Conservation (phyloP, 768 basidiomycete genomes). For the Nevesoporus exiguus region DNA sequence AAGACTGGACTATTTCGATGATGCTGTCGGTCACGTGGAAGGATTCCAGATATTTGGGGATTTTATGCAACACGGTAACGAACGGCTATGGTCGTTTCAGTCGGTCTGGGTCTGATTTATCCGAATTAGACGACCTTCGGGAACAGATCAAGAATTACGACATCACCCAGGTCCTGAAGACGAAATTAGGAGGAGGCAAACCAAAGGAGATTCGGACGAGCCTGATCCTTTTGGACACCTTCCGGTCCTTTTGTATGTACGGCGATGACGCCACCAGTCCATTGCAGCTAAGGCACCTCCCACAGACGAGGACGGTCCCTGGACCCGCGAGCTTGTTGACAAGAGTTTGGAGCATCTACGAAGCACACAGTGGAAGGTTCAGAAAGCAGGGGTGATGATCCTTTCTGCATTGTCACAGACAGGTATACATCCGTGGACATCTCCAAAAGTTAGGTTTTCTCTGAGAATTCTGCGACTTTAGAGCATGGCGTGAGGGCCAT, state of each 20-base stretch:
- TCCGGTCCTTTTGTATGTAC: conserved; percentile 17
- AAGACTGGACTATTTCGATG: conserved; percentile 24
- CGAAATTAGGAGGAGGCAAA: conserved; percentile 14
- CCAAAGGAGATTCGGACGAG: conserved; percentile 19
- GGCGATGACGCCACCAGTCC: background rate
- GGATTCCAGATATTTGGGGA: conserved; percentile 25
- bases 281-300: background rate
- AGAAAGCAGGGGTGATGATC: conserved; percentile 24
- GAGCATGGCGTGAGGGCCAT: background rate
- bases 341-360: conserved; percentile 6
- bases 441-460: background rate
- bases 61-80: conserved; percentile 20
- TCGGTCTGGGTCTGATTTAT: background rate
- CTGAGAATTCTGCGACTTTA: background rate
- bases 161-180: conserved; percentile 16
- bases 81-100: background rate
- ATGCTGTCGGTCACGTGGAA: conserved; percentile 21
- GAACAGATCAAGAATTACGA: conserved; percentile 9
- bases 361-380: conserved; percentile 10
- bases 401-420: conserved; percentile 23
- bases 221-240: conserved; percentile 24
- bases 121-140: conserved; percentile 11
- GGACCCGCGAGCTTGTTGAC: conserved; percentile 12
- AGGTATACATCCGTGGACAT: background rate
- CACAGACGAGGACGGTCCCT: conserved; percentile 8